phyloP scores from a whole-genome alignment of 179 eudicot genomes.

The Nepenthes alata region DNA sequence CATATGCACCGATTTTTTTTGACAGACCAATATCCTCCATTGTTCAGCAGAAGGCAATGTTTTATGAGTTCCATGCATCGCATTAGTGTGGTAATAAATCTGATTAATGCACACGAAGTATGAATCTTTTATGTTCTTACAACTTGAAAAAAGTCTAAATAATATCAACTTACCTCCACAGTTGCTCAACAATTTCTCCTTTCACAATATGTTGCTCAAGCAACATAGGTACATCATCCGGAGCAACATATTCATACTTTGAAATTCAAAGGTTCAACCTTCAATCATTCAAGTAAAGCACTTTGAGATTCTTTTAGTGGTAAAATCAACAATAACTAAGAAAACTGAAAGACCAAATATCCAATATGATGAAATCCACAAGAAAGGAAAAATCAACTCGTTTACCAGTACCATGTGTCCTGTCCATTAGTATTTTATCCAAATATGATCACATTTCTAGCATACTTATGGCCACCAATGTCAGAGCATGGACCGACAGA shows the following conservation, averaged over 20 bases:
- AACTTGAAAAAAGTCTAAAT: too few species aligned
- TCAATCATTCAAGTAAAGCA: not conserved
- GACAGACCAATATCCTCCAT: too few species aligned
- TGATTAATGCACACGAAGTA: too few species aligned
- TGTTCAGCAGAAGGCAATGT: too few species aligned
- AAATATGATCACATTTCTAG: conserved; percentile 82
- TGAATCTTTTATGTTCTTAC: too few species aligned
- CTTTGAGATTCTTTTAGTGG: too few species aligned
- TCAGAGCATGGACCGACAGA: conserved; percentile 91
- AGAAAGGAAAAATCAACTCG: not conserved
- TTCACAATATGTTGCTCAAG: conserved; percentile 78
- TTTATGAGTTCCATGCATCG: too few species aligned
- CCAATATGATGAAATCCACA: not conserved
- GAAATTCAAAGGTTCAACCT: conserved; percentile 1
- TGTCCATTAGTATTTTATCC: conserved; percentile 46
- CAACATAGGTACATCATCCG: conserved; percentile 74
- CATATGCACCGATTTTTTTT: too few species aligned
- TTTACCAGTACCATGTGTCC: conserved; percentile 74
- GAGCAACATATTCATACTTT: conserved; percentile 95
- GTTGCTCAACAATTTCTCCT: conserved; percentile 75
- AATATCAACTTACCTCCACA: conserved; percentile 59
- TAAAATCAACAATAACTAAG: not conserved
- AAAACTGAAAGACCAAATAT: not conserved
- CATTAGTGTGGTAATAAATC: too few species aligned
- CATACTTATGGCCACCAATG: conserved; percentile 95